phyloP scores from a whole-genome alignment of 495 filamentous ascomycete genomes.

The Tuber brumale region DNA sequence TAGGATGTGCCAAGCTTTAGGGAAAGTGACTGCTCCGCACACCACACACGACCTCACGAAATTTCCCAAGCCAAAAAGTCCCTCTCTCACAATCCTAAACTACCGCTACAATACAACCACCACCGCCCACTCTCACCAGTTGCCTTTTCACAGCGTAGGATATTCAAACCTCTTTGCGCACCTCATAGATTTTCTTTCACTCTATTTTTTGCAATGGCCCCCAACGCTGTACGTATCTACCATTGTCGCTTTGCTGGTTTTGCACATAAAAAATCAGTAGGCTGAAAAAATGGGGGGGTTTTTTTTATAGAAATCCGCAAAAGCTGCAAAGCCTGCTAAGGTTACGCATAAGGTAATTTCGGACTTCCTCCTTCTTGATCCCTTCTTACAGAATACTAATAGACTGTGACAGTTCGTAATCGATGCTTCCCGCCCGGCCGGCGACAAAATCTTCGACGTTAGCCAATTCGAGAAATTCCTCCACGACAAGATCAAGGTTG shows the following conservation, averaged over 20 bases:
- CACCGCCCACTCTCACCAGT: neutral
- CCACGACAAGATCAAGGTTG: conserved; percentile 99
- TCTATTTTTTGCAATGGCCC: conserved; percentile 50
- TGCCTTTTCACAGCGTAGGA: conserved; percentile 46
- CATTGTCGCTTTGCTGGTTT: conserved; percentile 73
- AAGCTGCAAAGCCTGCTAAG: conserved; percentile 55
- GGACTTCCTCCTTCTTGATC: conserved; percentile 1
- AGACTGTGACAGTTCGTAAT: conserved; percentile 71
- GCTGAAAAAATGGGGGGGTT: conserved; percentile 58
- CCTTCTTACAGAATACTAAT: conserved; percentile 20
- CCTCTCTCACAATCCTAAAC: neutral
- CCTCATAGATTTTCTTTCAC: conserved; percentile 36
- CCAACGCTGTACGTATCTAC: conserved; percentile 64
- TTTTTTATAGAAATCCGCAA: conserved; percentile 59
- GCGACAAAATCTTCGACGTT: conserved; percentile 99
- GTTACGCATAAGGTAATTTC: conserved; percentile 56
- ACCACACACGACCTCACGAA: neutral
- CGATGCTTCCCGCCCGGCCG: conserved; percentile 93
- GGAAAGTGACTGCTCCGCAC: neutral
- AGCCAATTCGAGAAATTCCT: conserved; percentile 99
- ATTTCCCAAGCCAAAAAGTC: neutral
- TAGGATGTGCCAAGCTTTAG: neutral
- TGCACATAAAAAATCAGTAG: conserved; percentile 70
- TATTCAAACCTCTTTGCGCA: conserved; percentile 62
- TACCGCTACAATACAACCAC: neutral